phyloP scores from a whole-genome alignment of 2,329 filamentous ascomycete genomes.

The Aspergillus sp. region DNA sequence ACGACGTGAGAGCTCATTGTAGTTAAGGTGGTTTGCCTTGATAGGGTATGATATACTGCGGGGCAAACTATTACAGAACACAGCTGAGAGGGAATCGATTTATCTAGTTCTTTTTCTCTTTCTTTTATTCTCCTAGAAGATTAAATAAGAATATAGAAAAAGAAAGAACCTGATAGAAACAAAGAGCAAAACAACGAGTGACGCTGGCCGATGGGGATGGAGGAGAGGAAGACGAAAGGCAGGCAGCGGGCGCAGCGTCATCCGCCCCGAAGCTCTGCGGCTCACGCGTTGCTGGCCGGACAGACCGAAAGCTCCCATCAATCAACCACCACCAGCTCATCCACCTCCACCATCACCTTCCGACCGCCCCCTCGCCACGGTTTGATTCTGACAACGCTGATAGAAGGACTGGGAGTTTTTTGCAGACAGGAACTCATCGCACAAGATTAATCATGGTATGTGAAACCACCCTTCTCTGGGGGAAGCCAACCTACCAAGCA shows the following conservation, averaged over 20 bases:
- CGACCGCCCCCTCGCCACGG: too few relatives aligned
- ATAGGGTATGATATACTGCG: constrained; percentile 5
- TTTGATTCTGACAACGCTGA: too few relatives aligned
- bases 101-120: too few relatives aligned
- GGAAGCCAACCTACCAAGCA: neutral
- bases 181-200: neutral
- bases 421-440: neutral
- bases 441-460: neutral
- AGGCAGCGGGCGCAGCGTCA: constrained; percentile 24
- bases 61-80: constrained; percentile 4
- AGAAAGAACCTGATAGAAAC: constrained; percentile 1
- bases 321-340: constrained; percentile 2
- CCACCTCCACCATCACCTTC: constrained; percentile 1
- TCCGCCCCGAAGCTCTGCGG: constrained; percentile 19
- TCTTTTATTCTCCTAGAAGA: neutral
- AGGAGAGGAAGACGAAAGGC: constrained; percentile 10
- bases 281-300: constrained; percentile 9
- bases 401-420: too few relatives aligned
- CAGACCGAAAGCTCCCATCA: constrained; percentile 10
- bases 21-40: neutral
- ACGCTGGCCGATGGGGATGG: constrained; percentile 2
- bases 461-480: neutral
- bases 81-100: too few relatives aligned
- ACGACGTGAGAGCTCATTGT: constrained; percentile 83
- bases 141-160: constrained; percentile 6